These are phyloP conservation scores for Penicillium palitans DNA, from an alignment of 2,329 filamentous ascomycete species.

Conservation along the genomic window DNA sequence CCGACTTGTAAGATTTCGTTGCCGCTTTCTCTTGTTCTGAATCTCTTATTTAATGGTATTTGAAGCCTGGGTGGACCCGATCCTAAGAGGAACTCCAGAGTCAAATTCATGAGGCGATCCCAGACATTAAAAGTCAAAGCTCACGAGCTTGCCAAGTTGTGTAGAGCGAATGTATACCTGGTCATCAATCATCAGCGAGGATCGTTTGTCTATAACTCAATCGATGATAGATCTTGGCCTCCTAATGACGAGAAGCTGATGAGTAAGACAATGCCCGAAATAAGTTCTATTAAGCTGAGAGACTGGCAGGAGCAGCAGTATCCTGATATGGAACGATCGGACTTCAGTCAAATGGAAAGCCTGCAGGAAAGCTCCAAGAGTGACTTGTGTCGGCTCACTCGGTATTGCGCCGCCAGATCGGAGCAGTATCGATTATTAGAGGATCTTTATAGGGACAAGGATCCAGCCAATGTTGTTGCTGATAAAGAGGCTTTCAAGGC, in stretches of 20 bases:
- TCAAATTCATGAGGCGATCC: not conserved
- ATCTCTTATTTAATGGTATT: not conserved
- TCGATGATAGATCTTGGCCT: not conserved
- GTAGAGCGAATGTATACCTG: not conserved
- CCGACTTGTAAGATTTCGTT: too few relatives aligned
- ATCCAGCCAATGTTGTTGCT: not conserved
- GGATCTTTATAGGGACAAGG: not conserved
- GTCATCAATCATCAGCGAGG: not conserved
- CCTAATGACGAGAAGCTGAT: not conserved
- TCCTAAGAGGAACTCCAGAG: not conserved
- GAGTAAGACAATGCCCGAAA: not conserved
- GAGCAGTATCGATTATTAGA: not conserved
- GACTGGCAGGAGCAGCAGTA: not conserved
- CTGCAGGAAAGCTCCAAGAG: not conserved
- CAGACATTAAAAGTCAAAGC: not conserved
- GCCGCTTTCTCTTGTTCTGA: too few relatives aligned
- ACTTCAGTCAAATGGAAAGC: not conserved
- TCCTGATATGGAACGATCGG: not conserved
- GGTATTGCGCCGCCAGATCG: not conserved
- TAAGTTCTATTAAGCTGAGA: not conserved
- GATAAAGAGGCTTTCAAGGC: not conserved
- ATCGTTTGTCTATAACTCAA: constrained; percentile 3
- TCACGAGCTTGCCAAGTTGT: not conserved
- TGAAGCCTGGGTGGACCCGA: not conserved
- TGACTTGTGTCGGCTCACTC: not conserved